Evolutionary conservation across 805 yeast species (phyloP).

Genomic region (Ogataea nakhonphanomensis): DNA sequence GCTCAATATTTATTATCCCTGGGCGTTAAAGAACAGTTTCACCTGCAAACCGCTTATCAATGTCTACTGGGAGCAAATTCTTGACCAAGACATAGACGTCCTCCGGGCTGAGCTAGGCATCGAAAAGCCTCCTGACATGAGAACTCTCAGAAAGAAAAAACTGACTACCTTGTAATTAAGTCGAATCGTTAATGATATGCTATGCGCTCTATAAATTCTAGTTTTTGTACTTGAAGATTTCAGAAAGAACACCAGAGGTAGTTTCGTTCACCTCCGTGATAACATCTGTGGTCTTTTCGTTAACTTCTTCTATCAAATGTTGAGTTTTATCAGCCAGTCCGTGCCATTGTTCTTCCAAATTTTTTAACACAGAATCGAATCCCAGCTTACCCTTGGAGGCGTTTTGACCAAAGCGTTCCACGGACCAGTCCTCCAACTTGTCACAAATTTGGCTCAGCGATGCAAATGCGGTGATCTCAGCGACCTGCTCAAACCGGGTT

Average conservation of each 20-base stretch:
- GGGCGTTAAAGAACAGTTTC: constrained; percentile 78
- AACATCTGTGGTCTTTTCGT: constrained; percentile 26
- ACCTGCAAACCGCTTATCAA: constrained; percentile 74
- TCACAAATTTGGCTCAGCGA: constrained; percentile 66
- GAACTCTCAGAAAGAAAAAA: constrained; percentile 52
- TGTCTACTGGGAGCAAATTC: constrained; percentile 86
- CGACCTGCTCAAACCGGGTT: constrained; percentile 75
- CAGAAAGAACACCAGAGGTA: constrained; percentile 10
- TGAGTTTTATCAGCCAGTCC: constrained; percentile 25
- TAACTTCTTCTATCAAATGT: constrained; percentile 21
- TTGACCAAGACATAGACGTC: constrained; percentile 70
- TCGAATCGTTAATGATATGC: constrained; percentile 2
- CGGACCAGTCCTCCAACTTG: constrained; percentile 88
- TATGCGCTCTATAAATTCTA: constrained; percentile 8
- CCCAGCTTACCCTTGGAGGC: constrained; percentile 81
- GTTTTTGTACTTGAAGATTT: constrained; percentile 1
- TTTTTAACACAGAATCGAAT: constrained; percentile 72
- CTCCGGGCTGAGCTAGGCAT: constrained; percentile 71
- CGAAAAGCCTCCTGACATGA: constrained; percentile 73
- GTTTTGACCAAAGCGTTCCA: constrained; percentile 83
- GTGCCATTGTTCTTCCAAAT: constrained; percentile 39
- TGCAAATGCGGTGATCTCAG: constrained; percentile 85
- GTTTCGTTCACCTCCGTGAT: constrained; percentile 26
- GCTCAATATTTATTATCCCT: constrained; percentile 71
- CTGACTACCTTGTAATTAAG: constrained; percentile 13